A percentile compares a stretch with the other conserved stretches of the same genome.
These are phyloP conservation scores for Aspergillus eucalypticola DNA, from an alignment of 2,329 filamentous ascomycete species.

Conservation along the genomic window DNA sequence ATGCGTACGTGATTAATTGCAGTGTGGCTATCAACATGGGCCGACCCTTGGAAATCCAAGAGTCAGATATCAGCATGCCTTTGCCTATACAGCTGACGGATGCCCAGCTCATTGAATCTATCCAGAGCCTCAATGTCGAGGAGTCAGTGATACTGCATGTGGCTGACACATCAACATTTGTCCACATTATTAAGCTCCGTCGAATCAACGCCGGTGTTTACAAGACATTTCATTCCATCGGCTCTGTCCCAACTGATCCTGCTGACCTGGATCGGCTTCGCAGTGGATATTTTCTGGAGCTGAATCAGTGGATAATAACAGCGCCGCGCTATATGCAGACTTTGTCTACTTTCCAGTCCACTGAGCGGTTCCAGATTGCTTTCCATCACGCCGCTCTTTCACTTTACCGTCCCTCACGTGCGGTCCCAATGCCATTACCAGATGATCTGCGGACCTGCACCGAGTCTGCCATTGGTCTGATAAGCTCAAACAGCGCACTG, in stretches of 20 bases:
- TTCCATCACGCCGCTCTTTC: slow-evolving; percentile 28
- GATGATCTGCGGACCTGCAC: slow-evolving; percentile 14
- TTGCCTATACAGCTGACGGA: slow-evolving; percentile 21
- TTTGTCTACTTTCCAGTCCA: slow-evolving; percentile 26
- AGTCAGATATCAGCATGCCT: slow-evolving; percentile 26
- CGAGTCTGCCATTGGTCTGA: slow-evolving; percentile 15
- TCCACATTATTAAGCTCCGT: slow-evolving; percentile 28
- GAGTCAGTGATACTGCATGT: neutral
- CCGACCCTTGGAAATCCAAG: slow-evolving; percentile 25
- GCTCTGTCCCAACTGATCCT: neutral
- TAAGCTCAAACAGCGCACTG: slow-evolving; percentile 19
- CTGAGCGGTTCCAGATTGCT: slow-evolving; percentile 32
- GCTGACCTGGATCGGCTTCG: slow-evolving; percentile 5
- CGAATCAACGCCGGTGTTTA: slow-evolving; percentile 27
- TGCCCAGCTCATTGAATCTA: slow-evolving; percentile 13
- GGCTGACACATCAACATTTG: slow-evolving; percentile 26
- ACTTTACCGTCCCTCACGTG: slow-evolving; percentile 27
- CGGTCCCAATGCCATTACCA: slow-evolving; percentile 15
- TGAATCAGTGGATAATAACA: slow-evolving; percentile 27
- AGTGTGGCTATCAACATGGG: slow-evolving; percentile 30
- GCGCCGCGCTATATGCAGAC: slow-evolving; percentile 26
- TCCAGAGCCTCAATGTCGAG: neutral
- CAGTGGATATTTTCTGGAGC: slow-evolving; percentile 5
- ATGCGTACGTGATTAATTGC: slow-evolving; percentile 27
- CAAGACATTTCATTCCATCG: slow-evolving; percentile 20